These are phyloP conservation scores for Penicillium paneum DNA, from an alignment of 2,329 filamentous ascomycete genomes.

Conservation along the genomic window DNA sequence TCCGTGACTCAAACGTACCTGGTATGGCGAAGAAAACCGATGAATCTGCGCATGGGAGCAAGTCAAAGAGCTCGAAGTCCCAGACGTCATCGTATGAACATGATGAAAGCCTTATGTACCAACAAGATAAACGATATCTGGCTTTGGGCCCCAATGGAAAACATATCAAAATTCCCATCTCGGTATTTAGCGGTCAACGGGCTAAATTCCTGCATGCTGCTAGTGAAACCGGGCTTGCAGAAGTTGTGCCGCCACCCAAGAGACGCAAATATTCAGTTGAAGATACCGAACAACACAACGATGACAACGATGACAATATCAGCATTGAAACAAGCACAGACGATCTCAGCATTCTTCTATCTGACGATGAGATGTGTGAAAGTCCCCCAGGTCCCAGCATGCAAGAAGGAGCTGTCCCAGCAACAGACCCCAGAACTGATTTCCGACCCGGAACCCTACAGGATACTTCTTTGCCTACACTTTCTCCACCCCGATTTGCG, in stretches of 20 bases:
- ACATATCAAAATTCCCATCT: constrained; percentile 52
- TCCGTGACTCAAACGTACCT: constrained; percentile 3
- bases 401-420: constrained; percentile 1
- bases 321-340: constrained; percentile 52
- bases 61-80: neutral
- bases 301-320: constrained; percentile 35
- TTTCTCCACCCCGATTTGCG: constrained; percentile 66
- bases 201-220: constrained; percentile 27
- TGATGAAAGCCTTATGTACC: constrained; percentile 20
- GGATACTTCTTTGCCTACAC: constrained; percentile 58
- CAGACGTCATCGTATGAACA: neutral
- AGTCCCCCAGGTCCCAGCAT: neutral
- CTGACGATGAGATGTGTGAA: constrained; percentile 22
- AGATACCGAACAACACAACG: constrained; percentile 24
- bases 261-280: neutral
- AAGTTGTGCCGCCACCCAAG: neutral
- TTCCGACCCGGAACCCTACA: constrained; percentile 69
- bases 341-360: constrained; percentile 45
- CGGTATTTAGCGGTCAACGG: constrained; percentile 48
- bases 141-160: constrained; percentile 41
- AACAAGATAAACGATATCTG: constrained; percentile 37
- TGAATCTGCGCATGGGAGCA: neutral
- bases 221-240: constrained; percentile 18
- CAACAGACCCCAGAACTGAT: constrained; percentile 44
- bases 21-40: neutral